Evolutionary conservation across 306 rosid species (phyloP).

Genomic region (Quercus parvula): DNA sequence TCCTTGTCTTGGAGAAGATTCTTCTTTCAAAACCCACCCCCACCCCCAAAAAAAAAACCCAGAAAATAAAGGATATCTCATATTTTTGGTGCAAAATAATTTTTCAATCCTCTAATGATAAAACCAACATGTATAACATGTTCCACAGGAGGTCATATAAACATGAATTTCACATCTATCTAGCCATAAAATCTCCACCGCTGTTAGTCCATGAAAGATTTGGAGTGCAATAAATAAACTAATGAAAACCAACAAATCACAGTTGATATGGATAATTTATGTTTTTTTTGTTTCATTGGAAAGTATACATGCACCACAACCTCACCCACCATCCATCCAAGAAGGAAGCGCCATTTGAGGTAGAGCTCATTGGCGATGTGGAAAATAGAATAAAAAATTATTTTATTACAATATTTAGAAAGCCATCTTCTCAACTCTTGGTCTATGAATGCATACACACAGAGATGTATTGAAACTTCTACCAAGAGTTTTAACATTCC

Average conservation of each 20-base stretch:
- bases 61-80: not conserved
- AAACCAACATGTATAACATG: not conserved
- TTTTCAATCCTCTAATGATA: not conserved
- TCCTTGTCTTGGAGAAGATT: not conserved
- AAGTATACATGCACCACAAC: no score
- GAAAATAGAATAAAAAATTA: not conserved
- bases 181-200: not conserved
- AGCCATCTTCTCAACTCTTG: not conserved
- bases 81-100: not conserved
- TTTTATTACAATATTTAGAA: not conserved
- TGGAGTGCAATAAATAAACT: not conserved
- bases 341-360: no score
- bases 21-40: not conserved
- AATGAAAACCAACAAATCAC: not conserved
- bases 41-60: not conserved
- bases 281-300: no score
- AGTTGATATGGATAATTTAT: not conserved
- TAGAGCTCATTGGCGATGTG: no score
- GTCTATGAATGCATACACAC: not conserved
- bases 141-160: not conserved
- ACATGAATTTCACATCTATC: not conserved
- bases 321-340: no score
- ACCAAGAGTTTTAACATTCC: not conserved
- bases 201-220: not conserved
- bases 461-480: not conserved